These are phyloP conservation scores for Microascus cirrosus DNA, from an alignment of 2,329 filamentous ascomycete species.

Conservation along the genomic window DNA sequence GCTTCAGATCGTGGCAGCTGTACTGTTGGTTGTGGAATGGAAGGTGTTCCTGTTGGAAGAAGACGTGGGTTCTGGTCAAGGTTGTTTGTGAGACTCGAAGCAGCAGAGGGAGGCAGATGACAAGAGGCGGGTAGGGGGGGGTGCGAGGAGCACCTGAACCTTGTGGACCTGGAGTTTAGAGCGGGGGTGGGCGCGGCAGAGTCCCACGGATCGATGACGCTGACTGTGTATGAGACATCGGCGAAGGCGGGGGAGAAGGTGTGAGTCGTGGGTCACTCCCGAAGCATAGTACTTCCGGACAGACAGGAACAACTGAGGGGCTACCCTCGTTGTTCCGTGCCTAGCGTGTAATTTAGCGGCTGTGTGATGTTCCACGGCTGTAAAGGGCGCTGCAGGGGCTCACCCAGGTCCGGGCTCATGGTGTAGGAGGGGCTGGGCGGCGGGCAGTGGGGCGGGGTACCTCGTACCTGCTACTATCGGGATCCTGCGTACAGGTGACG, in stretches of 20 bases:
- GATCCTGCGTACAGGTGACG: too few relatives aligned
- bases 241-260: not conserved
- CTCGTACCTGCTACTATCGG: too few relatives aligned
- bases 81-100: not conserved
- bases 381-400: too few relatives aligned
- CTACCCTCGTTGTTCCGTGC: too few relatives aligned
- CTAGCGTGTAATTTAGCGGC: too few relatives aligned
- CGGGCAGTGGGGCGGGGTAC: too few relatives aligned
- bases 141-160: not conserved
- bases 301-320: too few relatives aligned
- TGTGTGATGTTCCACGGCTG: too few relatives aligned
- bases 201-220: conserved; percentile 3
- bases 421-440: too few relatives aligned
- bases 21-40: not conserved
- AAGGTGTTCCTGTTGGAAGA: not conserved
- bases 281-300: too few relatives aligned
- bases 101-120: not conserved
- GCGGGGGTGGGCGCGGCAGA: not conserved
- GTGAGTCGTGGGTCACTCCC: not conserved
- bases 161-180: too few relatives aligned
- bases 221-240: not conserved
- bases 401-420: too few relatives aligned
- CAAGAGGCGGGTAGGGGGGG: not conserved
- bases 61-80: not conserved
- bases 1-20: not conserved